Evolutionary conservation across 179 eudicot genomes (phyloP).

Genomic region (Spergularia azorica): DNA sequence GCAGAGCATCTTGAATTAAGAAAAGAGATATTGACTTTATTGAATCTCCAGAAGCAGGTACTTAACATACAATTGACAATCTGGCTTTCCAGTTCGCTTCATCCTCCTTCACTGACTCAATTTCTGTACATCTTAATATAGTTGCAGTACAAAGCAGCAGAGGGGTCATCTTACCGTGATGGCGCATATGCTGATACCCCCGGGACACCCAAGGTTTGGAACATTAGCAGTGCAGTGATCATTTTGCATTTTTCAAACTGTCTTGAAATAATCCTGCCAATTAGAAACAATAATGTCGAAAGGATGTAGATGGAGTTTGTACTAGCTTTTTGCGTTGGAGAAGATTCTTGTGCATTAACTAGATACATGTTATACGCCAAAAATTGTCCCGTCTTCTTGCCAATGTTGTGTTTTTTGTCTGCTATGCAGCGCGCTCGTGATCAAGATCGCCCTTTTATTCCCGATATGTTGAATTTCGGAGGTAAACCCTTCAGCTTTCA

Average conservation of each 20-base stretch:
- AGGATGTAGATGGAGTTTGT: neutral
- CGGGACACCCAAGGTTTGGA: slow-evolving; percentile 71
- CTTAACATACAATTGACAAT: neutral
- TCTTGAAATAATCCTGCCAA: neutral
- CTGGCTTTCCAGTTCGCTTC: neutral
- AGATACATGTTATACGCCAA: neutral
- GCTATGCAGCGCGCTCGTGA: slow-evolving; percentile 62
- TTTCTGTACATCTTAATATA: slow-evolving; percentile 30
- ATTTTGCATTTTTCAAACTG: neutral
- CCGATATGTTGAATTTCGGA: slow-evolving; percentile 68
- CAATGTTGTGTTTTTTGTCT: slow-evolving; percentile 14
- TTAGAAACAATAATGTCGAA: neutral
- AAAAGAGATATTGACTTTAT: slow-evolving; percentile 82
- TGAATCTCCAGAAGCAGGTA: slow-evolving; percentile 97
- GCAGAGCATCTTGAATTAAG: slow-evolving; percentile 96
- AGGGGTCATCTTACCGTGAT: slow-evolving; percentile 83
- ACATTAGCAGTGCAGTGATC: neutral
- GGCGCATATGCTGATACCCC: slow-evolving; percentile 78
- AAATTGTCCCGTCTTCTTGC: neutral
- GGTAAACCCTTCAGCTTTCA: slow-evolving; percentile 43
- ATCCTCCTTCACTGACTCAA: slow-evolving; percentile 18
- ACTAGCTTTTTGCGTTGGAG: neutral
- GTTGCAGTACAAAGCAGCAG: slow-evolving; percentile 93
- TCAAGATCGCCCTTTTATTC: slow-evolving; percentile 71
- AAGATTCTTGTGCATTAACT: neutral